A percentile compares a stretch with the other conserved stretches of the same genome.
phyloP scores from a whole-genome alignment of 164 flowering plant genomes.

The Echeveria elegans region DNA sequence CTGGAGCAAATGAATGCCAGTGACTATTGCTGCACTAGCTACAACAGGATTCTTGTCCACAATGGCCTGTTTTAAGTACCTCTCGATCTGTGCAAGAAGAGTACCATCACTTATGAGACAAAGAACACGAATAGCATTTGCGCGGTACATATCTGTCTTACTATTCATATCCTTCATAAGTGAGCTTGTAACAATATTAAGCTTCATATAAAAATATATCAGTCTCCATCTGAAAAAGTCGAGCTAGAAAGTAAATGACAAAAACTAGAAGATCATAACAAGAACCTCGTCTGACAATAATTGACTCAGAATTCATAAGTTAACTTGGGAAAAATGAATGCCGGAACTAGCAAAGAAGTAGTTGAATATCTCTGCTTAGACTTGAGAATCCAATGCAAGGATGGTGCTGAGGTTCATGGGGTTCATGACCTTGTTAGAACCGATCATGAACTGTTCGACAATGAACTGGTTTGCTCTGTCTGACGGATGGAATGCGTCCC shows the following conservation, averaged over 20 bases:
- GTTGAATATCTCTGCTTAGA: neutral
- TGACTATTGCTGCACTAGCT: constrained; percentile 97
- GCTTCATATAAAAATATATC: no score
- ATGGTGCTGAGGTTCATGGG: constrained; percentile 58
- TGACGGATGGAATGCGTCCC: constrained; percentile 54
- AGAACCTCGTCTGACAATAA: no score
- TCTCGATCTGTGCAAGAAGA: constrained; percentile 90
- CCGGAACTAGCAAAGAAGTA: no score
- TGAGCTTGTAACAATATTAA: constrained; percentile 94
- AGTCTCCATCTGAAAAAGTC: no score
- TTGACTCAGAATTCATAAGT: no score
- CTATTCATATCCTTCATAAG: constrained; percentile 99
- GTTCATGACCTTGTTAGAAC: constrained; percentile 31
- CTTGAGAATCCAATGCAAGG: constrained; percentile 21
- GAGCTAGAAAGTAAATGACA: no score
- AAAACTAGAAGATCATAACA: no score
- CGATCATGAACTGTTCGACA: constrained; percentile 25
- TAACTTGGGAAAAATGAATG: no score
- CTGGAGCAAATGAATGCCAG: constrained; percentile 94
- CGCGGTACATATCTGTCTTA: constrained; percentile 94
- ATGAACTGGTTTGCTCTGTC: constrained; percentile 37
- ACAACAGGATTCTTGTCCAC: constrained; percentile 99
- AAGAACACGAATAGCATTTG: constrained; percentile 93
- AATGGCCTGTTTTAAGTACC: constrained; percentile 94
- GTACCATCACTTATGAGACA: constrained; percentile 91